Percentiles rank a stretch among this genome's conserved stretches.
Evolutionary conservation across 345 rosid genomes (phyloP).

Genomic region (Moricandia arvensis): DNA sequence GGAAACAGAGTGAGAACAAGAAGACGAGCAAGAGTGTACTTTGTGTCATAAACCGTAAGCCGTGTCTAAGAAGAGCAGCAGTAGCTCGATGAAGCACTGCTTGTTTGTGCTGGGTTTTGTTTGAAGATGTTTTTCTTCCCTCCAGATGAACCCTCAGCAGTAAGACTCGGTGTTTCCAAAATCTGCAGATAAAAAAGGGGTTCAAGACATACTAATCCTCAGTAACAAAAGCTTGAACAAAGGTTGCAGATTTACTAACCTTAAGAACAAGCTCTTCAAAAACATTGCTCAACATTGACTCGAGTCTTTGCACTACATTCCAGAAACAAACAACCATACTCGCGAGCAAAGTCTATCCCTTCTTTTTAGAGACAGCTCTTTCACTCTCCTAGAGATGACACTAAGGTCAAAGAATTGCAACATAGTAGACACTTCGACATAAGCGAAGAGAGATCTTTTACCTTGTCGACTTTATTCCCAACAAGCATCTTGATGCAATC

Average conservation of each 20-base stretch:
- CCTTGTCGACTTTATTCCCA: conserved; percentile 96
- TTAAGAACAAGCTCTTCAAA: conserved; percentile 96
- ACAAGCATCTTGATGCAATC: conserved; percentile 98
- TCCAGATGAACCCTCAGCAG: conserved; percentile 72
- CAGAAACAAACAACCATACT: conserved; percentile 84
- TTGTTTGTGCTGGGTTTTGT: conserved; percentile 56
- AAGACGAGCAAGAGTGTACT: conserved; percentile 21
- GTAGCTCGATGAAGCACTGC: conserved; percentile 43
- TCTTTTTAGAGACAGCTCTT: conserved; percentile 86
- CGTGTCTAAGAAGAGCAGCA: conserved; percentile 57
- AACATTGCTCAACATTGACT: conserved; percentile 85
- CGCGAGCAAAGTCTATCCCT: conserved; percentile 84
- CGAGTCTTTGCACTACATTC: conserved; percentile 97
- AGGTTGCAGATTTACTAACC: conserved; percentile 36
- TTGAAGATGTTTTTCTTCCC: conserved; percentile 82
- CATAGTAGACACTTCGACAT: not conserved
- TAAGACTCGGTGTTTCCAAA: conserved; percentile 82
- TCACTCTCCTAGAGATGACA: conserved; percentile 71
- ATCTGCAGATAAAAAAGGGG: conserved; percentile 46
- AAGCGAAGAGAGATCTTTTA: conserved; percentile 22
- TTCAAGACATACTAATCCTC: not conserved
- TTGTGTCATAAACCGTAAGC: conserved; percentile 20
- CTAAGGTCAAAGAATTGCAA: not conserved
- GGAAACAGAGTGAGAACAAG: conserved; percentile 9
- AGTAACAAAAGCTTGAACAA: not conserved